Evolutionary conservation across 306 rosid species (phyloP).

Genomic region (Medicago lupulina): DNA sequence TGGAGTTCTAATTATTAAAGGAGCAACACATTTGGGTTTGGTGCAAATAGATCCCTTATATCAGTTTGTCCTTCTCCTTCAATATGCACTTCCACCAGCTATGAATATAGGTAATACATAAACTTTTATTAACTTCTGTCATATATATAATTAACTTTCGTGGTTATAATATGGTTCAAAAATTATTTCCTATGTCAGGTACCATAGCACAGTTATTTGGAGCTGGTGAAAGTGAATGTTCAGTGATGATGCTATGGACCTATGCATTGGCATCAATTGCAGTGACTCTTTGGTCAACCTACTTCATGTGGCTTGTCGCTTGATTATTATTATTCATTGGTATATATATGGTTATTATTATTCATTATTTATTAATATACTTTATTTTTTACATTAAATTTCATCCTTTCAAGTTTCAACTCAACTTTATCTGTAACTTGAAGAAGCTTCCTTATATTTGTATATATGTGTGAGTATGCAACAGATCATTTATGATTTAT

Average conservation of each 20-base stretch:
- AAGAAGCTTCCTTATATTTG: background rate
- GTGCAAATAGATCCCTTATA: conserved; percentile 73
- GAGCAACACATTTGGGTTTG: conserved; percentile 63
- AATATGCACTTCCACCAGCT: conserved; percentile 85
- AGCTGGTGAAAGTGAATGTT: conserved; percentile 78
- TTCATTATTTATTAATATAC: background rate
- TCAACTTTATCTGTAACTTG: background rate
- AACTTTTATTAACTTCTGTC: background rate
- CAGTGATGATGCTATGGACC: conserved; percentile 73
- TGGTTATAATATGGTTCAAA: no score
- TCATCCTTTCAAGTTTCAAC: background rate
- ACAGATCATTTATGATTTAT: background rate
- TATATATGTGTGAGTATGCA: background rate
- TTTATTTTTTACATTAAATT: background rate
- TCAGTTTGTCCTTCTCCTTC: conserved; percentile 80
- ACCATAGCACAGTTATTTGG: conserved; percentile 80
- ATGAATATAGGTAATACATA: conserved; percentile 64
- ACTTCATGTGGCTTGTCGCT: conserved; percentile 72
- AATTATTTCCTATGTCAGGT: conserved; percentile 43
- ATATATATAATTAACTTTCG: no score
- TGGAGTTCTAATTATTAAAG: conserved; percentile 63
- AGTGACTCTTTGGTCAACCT: conserved; percentile 77
- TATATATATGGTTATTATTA: background rate
- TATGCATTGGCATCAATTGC: conserved; percentile 69
- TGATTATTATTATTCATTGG: conserved; percentile 29